Base-by-base conservation (phyloP, 2,329 filamentous ascomycete genomes). In the Rhexocercosporidium sp. region DNA sequence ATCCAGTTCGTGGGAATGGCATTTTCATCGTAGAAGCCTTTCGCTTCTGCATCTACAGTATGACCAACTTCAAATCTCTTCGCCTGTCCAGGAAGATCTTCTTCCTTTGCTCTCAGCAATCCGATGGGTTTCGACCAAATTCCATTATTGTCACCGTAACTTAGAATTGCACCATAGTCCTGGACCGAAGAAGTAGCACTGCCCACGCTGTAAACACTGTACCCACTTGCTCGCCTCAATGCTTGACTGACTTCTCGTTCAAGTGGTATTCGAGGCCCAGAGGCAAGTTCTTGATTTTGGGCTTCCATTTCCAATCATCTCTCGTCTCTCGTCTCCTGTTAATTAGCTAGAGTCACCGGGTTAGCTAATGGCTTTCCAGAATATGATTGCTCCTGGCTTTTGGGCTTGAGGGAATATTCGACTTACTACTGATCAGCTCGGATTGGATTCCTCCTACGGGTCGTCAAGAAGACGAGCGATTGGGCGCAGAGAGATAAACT, bases 171-270 rank as follows among this genome's bases (percentile, higher is more conserved):
- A 59, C 64, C 54, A 16, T 59, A 60, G 29, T 71, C 68, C 4
- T 68, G 39, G 9, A 68, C 59, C 16, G 69, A 66, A 1, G 71
- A 70, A n/a, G 71, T 62, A 37, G 67, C 65, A 49, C 72, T 75
- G 22, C 66, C 73, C 47, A 66, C 66, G 37, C 73, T 76, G 53
- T 70, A 72, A 39, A 59, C 54, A 62, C 74, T 76, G 25, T 67
- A 70, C 7, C 66, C 72, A 61, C 75, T 77, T 5, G 68, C 72
- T 57, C 73, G 68, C 18, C 75, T 66, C 20, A 77, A 67, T n/a
- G 73, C 75, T 39, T 72, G 67, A 62, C 75, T 77, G 9, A 77
- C 69, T 53, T 76, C 75, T 65, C 74, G 66, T 57, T 77, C 75
- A 8, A 77, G 65, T 25, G 73, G 72, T 8, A 64, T 44, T 62